A percentile compares a stretch with the other conserved stretches of the same genome.
Conservation (phyloP, 768 basidiomycete genomes). For the Grammothele lineata region DNA sequence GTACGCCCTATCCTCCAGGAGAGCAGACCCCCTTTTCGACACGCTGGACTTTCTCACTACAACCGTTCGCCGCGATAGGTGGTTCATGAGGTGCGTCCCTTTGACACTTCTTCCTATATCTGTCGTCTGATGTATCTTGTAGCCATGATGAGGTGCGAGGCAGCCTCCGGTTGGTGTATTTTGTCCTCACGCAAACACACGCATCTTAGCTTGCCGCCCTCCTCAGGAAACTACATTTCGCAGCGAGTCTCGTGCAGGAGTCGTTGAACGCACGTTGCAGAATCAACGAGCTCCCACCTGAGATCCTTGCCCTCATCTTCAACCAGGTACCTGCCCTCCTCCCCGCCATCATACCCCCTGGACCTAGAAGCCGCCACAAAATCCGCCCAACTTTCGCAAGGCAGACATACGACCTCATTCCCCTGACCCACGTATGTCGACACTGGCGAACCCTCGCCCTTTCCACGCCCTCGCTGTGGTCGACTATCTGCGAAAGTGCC, state of each 20-base stretch:
- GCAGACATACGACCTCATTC: conserved; percentile 10
- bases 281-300: conserved; percentile 11
- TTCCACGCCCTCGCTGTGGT: conserved; percentile 12
- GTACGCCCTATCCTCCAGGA: too few relatives aligned
- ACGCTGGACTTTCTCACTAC: too few relatives aligned
- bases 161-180: too few relatives aligned
- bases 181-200: too few relatives aligned
- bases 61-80: too few relatives aligned
- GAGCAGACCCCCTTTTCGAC: too few relatives aligned
- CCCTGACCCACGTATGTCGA: conserved; percentile 16
- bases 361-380: too few relatives aligned
- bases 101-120: too few relatives aligned
- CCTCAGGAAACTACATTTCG: neutral
- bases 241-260: conserved; percentile 1
- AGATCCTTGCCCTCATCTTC: conserved; percentile 13
- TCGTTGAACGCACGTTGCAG: neutral
- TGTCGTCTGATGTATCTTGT: too few relatives aligned
- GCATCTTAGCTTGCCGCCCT: conserved; percentile 1
- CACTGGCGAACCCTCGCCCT: conserved; percentile 15
- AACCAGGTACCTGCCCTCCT: neutral
- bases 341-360: neutral
- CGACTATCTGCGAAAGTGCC: conserved; percentile 7
- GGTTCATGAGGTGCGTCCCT: conserved; percentile 4
- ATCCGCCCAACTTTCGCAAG: too few relatives aligned
- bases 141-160: too few relatives aligned